Evolutionary conservation across 306 rosid genomes (phyloP), one percentile per base, ranked within the genome.

Genomic region (Rosa rugosa): DNA sequence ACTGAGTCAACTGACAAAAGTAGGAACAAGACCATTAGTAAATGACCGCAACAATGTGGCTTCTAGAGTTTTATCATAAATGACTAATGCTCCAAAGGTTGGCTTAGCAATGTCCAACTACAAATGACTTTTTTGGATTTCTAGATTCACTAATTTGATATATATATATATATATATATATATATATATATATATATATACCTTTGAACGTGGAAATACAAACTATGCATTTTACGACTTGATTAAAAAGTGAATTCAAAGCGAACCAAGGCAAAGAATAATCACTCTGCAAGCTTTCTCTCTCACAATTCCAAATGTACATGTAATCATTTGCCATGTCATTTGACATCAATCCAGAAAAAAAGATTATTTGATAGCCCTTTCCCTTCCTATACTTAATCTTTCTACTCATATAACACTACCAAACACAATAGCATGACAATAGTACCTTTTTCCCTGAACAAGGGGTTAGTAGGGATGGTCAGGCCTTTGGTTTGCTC

Each of bases 311-410:
- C 41, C 22, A 57, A 62, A 23, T 27, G 38, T 60, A 53, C 16
- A 56, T n/a, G 11, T 54, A 46, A 72, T 72, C 31, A 72, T 11
- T 51, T 46, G 10, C 42, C 60, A 71, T 71, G 62, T 31, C 47
- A 46, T 31, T 71, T 71, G 62, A 71, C 49, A 71, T 49, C 23
- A 71, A 25, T 50, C 56, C 54, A 45, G 40, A 71, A 71, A 46
- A 8, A 71, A 70, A 27, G 27, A 47, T 17, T 17, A 5, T 9
- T 50, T 50, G 3, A 16, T 1, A 72, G 27, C 2, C 23, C 18
- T 20, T 69, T 34, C 54, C 42, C n/a, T 51, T 72, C 46, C 64
- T 25, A 51, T 50, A 5, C 46, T 50, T 63, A 45, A 4, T 18
- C 63, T 18, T 34, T 50, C 31, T 11, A 13, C 64, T 34, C 46